phyloP scores from a whole-genome alignment of 2,329 filamentous ascomycete genomes.

The Paecilomyces fulvus region DNA sequence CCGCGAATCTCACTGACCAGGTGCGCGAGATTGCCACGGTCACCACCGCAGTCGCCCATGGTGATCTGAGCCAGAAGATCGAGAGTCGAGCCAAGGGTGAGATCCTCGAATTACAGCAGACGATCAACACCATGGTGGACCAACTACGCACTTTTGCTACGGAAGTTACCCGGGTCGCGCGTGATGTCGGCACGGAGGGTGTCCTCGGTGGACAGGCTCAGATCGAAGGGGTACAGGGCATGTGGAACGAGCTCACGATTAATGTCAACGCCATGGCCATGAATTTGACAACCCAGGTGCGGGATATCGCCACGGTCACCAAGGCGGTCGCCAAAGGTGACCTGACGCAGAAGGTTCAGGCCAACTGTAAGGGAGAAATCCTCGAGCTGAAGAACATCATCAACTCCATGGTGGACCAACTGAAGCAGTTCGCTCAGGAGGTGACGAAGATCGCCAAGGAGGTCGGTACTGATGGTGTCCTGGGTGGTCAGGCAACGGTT shows the following conservation, averaged over 20 bases:
- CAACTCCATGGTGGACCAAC: conserved; percentile 94
- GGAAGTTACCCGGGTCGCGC: conserved; percentile 69
- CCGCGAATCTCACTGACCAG: conserved; percentile 66
- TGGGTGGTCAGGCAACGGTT: conserved; percentile 86
- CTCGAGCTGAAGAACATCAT: conserved; percentile 90
- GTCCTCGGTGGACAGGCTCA: conserved; percentile 71
- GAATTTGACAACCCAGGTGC: conserved; percentile 76
- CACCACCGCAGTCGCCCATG: conserved; percentile 67
- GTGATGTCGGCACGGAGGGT: conserved; percentile 72
- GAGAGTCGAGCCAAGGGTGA: conserved; percentile 66
- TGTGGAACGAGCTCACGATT: conserved; percentile 75
- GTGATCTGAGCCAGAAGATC: conserved; percentile 70
- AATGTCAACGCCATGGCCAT: conserved; percentile 80
- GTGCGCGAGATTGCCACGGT: conserved; percentile 74
- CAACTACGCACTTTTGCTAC: conserved; percentile 71
- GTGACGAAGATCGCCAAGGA: conserved; percentile 89
- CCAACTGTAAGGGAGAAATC: conserved; percentile 80
- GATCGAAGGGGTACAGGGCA: conserved; percentile 71
- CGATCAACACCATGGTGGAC: conserved; percentile 80
- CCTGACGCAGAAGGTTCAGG: conserved; percentile 88
- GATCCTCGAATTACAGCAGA: conserved; percentile 68
- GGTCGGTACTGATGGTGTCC: conserved; percentile 83
- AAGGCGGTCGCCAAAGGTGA: conserved; percentile 69
- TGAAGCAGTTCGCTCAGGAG: conserved; percentile 89
- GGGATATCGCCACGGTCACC: conserved; percentile 76